Percentiles rank a stretch among this genome's conserved stretches.
Conservation (phyloP, 2,329 filamentous ascomycete species). For the Diaporthe sp. region DNA sequence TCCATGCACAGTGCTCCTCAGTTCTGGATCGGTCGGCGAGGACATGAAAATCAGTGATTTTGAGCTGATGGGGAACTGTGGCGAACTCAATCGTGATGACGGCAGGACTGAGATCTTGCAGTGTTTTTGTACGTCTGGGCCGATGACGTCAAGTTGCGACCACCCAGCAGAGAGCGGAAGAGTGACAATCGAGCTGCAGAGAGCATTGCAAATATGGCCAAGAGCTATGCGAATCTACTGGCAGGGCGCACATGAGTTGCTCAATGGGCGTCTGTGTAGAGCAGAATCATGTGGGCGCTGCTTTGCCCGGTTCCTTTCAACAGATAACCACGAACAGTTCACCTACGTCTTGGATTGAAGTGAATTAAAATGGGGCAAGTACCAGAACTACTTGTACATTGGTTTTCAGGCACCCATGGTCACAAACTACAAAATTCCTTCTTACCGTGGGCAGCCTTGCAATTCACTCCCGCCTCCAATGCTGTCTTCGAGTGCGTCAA, state of each 20-base stretch:
- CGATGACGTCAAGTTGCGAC: slow-evolving; percentile 34
- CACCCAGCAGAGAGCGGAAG: neutral
- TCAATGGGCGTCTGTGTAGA: no score
- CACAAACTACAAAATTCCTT: neutral
- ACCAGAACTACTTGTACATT: no score
- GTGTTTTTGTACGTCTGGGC: neutral
- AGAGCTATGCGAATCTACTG: no score
- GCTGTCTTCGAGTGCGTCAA: neutral
- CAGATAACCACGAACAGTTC: no score
- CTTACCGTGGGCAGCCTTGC: no score
- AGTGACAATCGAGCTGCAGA: neutral
- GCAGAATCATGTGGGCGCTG: no score
- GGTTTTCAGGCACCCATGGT: no score
- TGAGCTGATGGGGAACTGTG: neutral
- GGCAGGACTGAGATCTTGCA: neutral
- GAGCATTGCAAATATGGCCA: neutral
- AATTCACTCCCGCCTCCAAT: neutral
- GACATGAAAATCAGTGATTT: neutral
- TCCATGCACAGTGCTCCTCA: neutral
- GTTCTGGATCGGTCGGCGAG: neutral
- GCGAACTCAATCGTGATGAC: neutral
- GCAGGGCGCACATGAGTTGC: no score
- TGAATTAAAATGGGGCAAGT: no score
- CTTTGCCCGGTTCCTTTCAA: no score
- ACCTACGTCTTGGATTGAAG: no score